These are phyloP conservation scores for Gastrodia elata DNA, from an alignment of 106 monocot species.

Conservation along the genomic window DNA sequence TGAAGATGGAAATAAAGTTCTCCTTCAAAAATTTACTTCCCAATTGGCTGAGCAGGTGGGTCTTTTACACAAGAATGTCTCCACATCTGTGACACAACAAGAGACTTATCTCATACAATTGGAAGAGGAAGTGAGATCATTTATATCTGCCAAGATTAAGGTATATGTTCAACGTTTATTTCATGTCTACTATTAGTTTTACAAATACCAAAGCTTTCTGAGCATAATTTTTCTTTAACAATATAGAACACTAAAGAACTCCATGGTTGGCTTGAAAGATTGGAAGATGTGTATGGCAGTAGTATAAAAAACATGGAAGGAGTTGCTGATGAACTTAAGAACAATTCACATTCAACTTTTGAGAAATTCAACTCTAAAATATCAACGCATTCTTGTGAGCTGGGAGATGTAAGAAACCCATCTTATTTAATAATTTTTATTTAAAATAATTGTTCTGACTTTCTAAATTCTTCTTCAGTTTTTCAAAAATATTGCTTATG, in stretches of 20 bases:
- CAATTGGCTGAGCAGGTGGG: slow-evolving; percentile 45
- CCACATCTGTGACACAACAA: slow-evolving; percentile 47
- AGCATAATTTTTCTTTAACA: neutral
- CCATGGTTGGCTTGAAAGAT: slow-evolving; percentile 27
- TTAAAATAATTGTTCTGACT: neutral
- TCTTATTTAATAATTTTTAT: neutral
- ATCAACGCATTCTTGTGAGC: slow-evolving; percentile 28
- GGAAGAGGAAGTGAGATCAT: slow-evolving; percentile 51
- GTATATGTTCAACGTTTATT: slow-evolving; percentile 10
- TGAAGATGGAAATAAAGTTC: slow-evolving; percentile 42
- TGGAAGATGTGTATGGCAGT: slow-evolving; percentile 35
- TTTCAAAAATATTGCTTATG: slow-evolving; percentile 37
- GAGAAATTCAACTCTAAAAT: slow-evolving; percentile 52
- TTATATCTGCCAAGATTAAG: slow-evolving; percentile 46
- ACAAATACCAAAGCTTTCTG: neutral
- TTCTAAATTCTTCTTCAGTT: slow-evolving; percentile 22
- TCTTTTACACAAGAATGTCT: slow-evolving; percentile 46
- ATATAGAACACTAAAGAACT: slow-evolving; percentile 50
- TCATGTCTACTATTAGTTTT: neutral
- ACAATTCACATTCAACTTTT: slow-evolving; percentile 32
- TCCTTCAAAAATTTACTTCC: slow-evolving; percentile 40
- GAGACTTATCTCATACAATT: slow-evolving; percentile 47
- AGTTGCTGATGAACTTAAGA: slow-evolving; percentile 40
- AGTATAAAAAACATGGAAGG: slow-evolving; percentile 30
- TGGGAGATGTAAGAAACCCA: slow-evolving; percentile 44